Conservation (phyloP, 1,284 basidiomycete genomes). For the Malassezia nana region DNA sequence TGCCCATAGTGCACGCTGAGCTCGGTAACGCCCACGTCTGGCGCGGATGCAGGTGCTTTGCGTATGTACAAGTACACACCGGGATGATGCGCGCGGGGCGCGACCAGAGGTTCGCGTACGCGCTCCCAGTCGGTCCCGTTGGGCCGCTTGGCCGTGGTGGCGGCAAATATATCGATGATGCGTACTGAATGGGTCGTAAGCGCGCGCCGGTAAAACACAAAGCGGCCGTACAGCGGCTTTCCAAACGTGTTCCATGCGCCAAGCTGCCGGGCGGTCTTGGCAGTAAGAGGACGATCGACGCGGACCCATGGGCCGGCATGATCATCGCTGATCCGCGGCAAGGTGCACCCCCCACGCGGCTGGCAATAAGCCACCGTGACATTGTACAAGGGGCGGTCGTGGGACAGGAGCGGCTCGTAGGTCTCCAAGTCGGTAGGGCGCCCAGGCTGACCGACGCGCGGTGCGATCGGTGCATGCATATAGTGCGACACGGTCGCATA, state of each 20-base stretch:
- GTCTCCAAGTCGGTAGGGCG: background rate
- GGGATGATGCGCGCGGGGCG: constrained; percentile 11
- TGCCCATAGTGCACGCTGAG: constrained; percentile 37
- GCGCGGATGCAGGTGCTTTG: background rate
- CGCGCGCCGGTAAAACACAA: constrained; percentile 35
- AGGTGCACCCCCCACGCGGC: constrained; percentile 53
- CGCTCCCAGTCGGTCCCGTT: constrained; percentile 25
- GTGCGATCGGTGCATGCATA: background rate
- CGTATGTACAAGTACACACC: background rate
- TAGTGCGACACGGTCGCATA: background rate
- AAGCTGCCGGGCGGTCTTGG: constrained; percentile 51
- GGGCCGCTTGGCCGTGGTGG: constrained; percentile 18
- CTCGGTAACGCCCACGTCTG: constrained; percentile 28
- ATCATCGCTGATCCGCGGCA: constrained; percentile 62
- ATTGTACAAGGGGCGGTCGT: constrained; percentile 4
- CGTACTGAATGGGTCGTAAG: constrained; percentile 20
- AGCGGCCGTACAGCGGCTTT: constrained; percentile 19
- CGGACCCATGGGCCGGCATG: constrained; percentile 78
- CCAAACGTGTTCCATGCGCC: background rate
- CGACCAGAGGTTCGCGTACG: constrained; percentile 19
- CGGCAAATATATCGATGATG: constrained; percentile 30
- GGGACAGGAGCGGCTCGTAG: constrained; percentile 3
- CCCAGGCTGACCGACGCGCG: background rate
- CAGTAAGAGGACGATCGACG: constrained; percentile 65
- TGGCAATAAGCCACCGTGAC: constrained; percentile 2